Evolutionary conservation across 441 rosid species (phyloP), one percentile per base, ranked within the genome.

Genomic region (Erodium moschatum): DNA sequence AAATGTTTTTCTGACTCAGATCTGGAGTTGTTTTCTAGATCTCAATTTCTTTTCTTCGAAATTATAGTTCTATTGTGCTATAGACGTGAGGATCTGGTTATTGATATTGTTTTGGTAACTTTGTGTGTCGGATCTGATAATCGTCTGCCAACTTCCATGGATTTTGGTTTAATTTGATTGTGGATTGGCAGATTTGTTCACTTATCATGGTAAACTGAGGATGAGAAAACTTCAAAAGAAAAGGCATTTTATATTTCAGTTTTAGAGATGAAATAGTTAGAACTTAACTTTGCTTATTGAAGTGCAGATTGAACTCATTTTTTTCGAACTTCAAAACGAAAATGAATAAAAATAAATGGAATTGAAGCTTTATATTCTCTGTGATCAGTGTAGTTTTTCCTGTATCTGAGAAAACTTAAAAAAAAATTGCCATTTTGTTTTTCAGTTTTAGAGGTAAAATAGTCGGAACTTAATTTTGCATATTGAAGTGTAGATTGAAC

Each of bases 11-110:
- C 6, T 5, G 1, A 5, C 15, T 48, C 56, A 48, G 56, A 48
- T 48, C 56, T 48, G 56, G 1, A 48, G 15, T 11, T 12, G 61
- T 54, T 38, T 44, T 42, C 7, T 40, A n/a, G 71, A 70, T 67
- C 35, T 63, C 62, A 21, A 16, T 35, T 61, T 67, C 35, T 38
- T 40, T 65, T 16, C 3, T 7, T 11, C 27, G 18, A 12, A 19
- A 46, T 11, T 69, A 5, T 38, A 5, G 21, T 8, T 42, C 13
- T 11, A 1, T 12, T 48, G 6, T 12, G 18, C 4, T n/a, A 48
- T 13, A n/a, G 5, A 48, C 11, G 16, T 48, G 16, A 48, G n/a
- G 56, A 48, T 48, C 56, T 69, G 70, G 21, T 46, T 21, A 40
- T 15, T n/a, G 29, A n/a, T 18, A 3, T 48, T 33, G 2, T 66